Evolutionary conservation across 768 basidiomycete genomes (phyloP).

Genomic region (Lyophyllum shimeji): DNA sequence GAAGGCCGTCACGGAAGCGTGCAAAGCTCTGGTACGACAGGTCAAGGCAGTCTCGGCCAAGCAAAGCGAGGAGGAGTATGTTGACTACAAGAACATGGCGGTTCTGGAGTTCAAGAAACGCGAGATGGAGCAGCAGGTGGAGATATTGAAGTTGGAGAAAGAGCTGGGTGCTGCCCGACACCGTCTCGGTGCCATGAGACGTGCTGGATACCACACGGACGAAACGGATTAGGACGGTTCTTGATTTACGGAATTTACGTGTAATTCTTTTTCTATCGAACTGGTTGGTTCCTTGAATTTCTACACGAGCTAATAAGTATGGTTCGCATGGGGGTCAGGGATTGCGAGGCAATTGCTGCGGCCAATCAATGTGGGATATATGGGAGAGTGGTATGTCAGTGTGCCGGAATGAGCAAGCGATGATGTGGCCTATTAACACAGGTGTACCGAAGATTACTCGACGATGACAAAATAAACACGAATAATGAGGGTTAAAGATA

Average conservation of each 20-base stretch:
- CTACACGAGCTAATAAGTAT: conserved; percentile 24
- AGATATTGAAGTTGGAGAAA: conserved; percentile 95
- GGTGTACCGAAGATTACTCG: conserved; percentile 14
- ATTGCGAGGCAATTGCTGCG: neutral
- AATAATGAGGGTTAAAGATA: conserved; percentile 9
- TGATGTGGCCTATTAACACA: conserved; percentile 12
- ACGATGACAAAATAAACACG: conserved; percentile 14
- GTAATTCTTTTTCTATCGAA: conserved; percentile 14
- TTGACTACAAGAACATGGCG: conserved; percentile 90
- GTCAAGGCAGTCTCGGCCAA: conserved; percentile 93
- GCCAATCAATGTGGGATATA: conserved; percentile 1
- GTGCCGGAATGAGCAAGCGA: neutral
- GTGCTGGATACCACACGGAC: conserved; percentile 87
- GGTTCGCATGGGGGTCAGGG: neutral
- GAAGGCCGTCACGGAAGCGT: conserved; percentile 96
- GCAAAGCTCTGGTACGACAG: conserved; percentile 93
- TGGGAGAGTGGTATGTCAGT: neutral
- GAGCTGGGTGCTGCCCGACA: conserved; percentile 87
- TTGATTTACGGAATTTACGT: conserved; percentile 12
- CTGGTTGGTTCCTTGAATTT: neutral
- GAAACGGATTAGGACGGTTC: conserved; percentile 58
- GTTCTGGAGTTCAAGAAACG: conserved; percentile 93
- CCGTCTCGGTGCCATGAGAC: conserved; percentile 79
- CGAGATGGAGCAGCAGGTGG: conserved; percentile 99
- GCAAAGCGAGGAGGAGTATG: conserved; percentile 77